phyloP scores from a whole-genome alignment of 2,329 filamentous ascomycete genomes.

The Sclerotiophoma versabilis region DNA sequence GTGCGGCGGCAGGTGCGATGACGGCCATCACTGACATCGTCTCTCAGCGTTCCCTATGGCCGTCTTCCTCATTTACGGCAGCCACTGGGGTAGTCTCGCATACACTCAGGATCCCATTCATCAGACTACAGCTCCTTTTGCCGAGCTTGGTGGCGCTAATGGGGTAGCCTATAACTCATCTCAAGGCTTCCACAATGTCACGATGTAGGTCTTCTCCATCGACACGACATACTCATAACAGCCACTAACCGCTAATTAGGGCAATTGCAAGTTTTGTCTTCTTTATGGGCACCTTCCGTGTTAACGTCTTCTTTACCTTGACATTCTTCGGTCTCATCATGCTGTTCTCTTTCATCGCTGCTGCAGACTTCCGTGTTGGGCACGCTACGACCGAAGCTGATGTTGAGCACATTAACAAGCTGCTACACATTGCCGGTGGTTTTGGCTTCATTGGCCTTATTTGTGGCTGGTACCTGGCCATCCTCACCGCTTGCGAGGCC shows the following conservation, averaged over 20 bases:
- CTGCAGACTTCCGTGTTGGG: conserved; percentile 24
- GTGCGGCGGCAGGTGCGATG: not conserved
- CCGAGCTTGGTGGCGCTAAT: conserved; percentile 22
- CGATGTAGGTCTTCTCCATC: conserved; percentile 17
- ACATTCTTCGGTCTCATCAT: conserved; percentile 30
- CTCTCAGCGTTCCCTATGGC: conserved; percentile 32
- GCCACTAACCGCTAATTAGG: conserved; percentile 14
- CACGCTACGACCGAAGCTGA: conserved; percentile 21
- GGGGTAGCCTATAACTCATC: conserved; percentile 30
- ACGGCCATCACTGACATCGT: not conserved
- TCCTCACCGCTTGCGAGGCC: conserved; percentile 26
- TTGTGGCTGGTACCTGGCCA: conserved; percentile 29
- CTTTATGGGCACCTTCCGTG: conserved; percentile 27
- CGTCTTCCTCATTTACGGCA: conserved; percentile 31
- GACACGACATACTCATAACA: not conserved
- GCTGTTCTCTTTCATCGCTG: conserved; percentile 29
- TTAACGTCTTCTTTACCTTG: conserved; percentile 27
- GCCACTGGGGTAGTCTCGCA: conserved; percentile 30
- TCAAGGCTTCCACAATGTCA: conserved; percentile 32
- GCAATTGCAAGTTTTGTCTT: conserved; percentile 27
- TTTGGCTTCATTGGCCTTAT: conserved; percentile 28
- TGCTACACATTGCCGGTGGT: conserved; percentile 23
- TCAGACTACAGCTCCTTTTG: conserved; percentile 22
- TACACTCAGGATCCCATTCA: conserved; percentile 30
- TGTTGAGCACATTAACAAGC: conserved; percentile 21